Evolutionary conservation across 805 yeast genomes (phyloP), one percentile per base, ranked within the genome.

Genomic region (Ogataea ramenticola): DNA sequence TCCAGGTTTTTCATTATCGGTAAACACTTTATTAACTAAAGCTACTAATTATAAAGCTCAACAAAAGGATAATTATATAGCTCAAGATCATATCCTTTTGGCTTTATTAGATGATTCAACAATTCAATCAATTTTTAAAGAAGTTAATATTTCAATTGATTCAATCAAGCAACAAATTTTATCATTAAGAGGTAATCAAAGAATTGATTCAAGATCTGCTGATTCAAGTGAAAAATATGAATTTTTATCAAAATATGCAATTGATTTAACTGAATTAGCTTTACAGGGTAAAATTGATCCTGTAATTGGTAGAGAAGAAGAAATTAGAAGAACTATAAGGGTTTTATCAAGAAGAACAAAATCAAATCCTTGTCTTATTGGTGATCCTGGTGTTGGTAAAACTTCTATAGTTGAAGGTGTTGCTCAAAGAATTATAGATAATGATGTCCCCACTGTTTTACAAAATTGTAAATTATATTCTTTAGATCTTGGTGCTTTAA

Each of bases 301-400:
- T 3, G 99, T 93, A 37, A 93, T 93, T 60, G 99, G 99, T 45
- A 85, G 99, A 70, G 99, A 93, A 64, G 99, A 93, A 66, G 99
- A 93, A 68, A 93, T 93, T 53, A 79, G 98, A 68, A 77, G 97
- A 52, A 87, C 96, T 29, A 91, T 93, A 47, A 78, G 98, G 49
- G 96, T 93, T 3, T 73, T 93, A 48, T 90, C 99, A n/a, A 83
- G 99, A 70, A 80, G 99, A 68, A 86, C 96, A 36, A 93, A 93
- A 67, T 90, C 97, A 7, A 93, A 93, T 61, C 96, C 98, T 15
- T 93, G 96, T 56, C 69, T 93, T 47, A 89, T 93, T 57, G 99
- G 99, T 74, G 99, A 93, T 58, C 96, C 99, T 36, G 99, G 99
- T 79, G 97, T 93, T 43, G 99, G 99, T 74, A 93, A 93, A 70